Evolutionary conservation across 306 rosid genomes (phyloP), one percentile per base, ranked within the genome.

Genomic region (Acacia confusa): DNA sequence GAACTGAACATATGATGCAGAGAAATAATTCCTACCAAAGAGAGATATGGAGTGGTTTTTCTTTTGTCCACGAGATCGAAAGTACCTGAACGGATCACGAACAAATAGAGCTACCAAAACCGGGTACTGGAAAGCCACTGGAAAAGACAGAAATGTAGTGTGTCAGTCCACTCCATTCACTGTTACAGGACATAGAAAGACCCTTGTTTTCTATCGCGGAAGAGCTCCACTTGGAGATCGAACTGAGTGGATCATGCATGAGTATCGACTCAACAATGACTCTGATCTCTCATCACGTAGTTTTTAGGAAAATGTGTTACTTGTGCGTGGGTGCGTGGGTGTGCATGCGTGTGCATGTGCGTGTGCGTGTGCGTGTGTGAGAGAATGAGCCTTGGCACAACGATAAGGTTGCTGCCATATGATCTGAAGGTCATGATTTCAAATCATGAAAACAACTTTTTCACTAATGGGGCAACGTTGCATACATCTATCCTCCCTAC

Each of bases 71-170:
- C 72, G 97, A n/a, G 98, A 94, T 87, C 84, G 88, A 20, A 94
- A 94, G 89, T 92, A 91, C 75, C 97, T 97, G 43, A 95, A 91
- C 79, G 97, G 97, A 70, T 92, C 94, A 20, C 78, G 98, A 82
- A 92, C 97, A 47, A 95, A 92, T 75, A 84, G 98, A 89, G 98
- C 97, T 20, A 95, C 98, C 27, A 95, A 91, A 85, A 88, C 90
- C 53, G 97, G 97, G 38, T 95, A 95, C 84, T 92, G 98, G 98
- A 95, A 95, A 88, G 98, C 97, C 83, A 95, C 98, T 8, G 97
- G 98, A 74, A 95, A 95, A 82, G 98, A 95, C 72, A 85, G 92
- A 68, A 91, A 88, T 77, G 85, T 92, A 50, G 85, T 84, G 25
- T 91, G 97, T 47, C 84, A 88, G 45, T 78, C 86, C 40, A 34